These are phyloP conservation scores for Lodderomyces margitis DNA, from an alignment of 1,139 yeast species.

Conservation along the genomic window DNA sequence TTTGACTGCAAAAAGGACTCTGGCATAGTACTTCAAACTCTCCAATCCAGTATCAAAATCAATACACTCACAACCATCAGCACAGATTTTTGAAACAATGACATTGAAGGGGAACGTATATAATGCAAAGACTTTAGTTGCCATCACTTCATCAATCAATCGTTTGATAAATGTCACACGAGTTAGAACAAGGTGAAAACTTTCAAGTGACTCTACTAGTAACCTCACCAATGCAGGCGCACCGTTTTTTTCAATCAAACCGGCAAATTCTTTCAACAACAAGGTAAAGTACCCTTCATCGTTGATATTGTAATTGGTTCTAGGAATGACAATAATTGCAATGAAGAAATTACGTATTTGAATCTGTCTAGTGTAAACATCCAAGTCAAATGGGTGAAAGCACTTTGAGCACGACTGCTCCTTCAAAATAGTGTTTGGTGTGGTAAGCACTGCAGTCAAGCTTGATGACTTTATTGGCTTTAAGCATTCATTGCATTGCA, in stretches of 20 bases:
- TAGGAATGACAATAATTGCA: slow-evolving; percentile 8
- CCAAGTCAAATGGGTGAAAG: slow-evolving; percentile 8
- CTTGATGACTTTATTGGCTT: slow-evolving; percentile 11
- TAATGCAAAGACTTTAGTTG: slow-evolving; percentile 15
- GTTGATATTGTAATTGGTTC: slow-evolving; percentile 4
- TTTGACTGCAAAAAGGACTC: slow-evolving; percentile 14
- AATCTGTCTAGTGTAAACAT: slow-evolving; percentile 9
- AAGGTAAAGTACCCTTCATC: slow-evolving; percentile 9
- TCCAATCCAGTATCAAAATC: slow-evolving; percentile 3
- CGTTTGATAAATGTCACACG: slow-evolving; percentile 6
- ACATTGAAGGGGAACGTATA: slow-evolving; percentile 20
- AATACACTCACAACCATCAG: neutral
- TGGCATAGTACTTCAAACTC: slow-evolving; percentile 10
- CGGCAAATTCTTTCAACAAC: slow-evolving; percentile 9
- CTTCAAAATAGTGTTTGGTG: slow-evolving; percentile 11
- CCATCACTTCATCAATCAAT: slow-evolving; percentile 11
- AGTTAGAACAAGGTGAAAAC: slow-evolving; percentile 6
- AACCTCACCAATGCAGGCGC: slow-evolving; percentile 7
- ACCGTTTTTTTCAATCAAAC: slow-evolving; percentile 7
- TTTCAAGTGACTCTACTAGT: slow-evolving; percentile 6
- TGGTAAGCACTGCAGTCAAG: slow-evolving; percentile 8
- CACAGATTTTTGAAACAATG: slow-evolving; percentile 8
- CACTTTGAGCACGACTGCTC: slow-evolving; percentile 10
- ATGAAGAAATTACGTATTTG: slow-evolving; percentile 12
- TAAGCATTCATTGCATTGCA: slow-evolving; percentile 21